phyloP scores from a whole-genome alignment of 257 asterid genomes.

The Rubia yunnanensis region DNA sequence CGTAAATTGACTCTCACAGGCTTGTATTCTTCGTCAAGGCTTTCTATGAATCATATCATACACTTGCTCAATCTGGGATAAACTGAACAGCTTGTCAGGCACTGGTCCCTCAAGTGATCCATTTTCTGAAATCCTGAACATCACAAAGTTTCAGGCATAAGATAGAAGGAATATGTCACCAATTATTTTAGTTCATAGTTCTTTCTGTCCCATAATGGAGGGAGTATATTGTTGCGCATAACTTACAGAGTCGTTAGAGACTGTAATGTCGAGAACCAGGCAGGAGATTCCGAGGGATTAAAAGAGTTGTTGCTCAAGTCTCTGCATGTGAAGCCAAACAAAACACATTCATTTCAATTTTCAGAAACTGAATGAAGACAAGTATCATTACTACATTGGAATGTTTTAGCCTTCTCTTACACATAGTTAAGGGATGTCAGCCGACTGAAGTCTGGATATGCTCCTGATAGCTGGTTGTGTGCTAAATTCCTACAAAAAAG shows the following conservation, averaged over 20 bases:
- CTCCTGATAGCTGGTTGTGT: slow-evolving; percentile 64
- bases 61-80: slow-evolving; percentile 92
- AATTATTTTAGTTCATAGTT: neutral
- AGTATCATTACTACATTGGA: neutral
- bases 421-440: slow-evolving; percentile 73
- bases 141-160: slow-evolving; percentile 16
- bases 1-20: neutral
- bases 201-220: no score
- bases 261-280: slow-evolving; percentile 63
- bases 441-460: slow-evolving; percentile 62
- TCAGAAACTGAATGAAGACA: neutral
- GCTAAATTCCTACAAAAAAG: slow-evolving; percentile 58
- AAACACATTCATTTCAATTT: neutral
- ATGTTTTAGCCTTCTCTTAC: slow-evolving; percentile 30
- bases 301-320: slow-evolving; percentile 91
- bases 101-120: slow-evolving; percentile 73
- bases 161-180: slow-evolving; percentile 10
- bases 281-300: slow-evolving; percentile 53
- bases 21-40: neutral
- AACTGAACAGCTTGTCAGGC: slow-evolving; percentile 55
- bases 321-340: slow-evolving; percentile 36
- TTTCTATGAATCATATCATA: slow-evolving; percentile 27
- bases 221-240: slow-evolving; percentile 19
- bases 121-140: slow-evolving; percentile 66
- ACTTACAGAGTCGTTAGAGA: slow-evolving; percentile 88